Percentiles rank a stretch among this genome's conserved stretches.
These are phyloP conservation scores for Bertia moriformis DNA, from an alignment of 2,329 filamentous ascomycete genomes.

Conservation along the genomic window DNA sequence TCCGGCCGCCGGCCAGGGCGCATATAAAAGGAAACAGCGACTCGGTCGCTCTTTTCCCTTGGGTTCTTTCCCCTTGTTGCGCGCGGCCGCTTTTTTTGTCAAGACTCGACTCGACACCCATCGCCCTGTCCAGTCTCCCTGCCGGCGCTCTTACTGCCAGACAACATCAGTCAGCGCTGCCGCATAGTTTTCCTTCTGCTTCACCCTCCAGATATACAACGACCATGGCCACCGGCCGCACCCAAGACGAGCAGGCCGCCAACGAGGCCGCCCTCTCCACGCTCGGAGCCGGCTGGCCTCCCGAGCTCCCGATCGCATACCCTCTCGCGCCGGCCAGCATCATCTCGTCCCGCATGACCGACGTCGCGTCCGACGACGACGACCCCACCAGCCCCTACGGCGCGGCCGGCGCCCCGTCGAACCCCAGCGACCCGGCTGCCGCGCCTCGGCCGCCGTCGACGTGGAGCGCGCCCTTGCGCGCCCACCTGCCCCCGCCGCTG, in stretches of 20 bases:
- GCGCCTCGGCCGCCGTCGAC: constrained; percentile 36
- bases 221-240: neutral
- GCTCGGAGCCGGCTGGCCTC: constrained; percentile 12
- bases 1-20: no score
- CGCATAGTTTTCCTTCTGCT: no score
- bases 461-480: constrained; percentile 34
- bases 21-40: no score
- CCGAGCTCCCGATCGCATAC: constrained; percentile 23
- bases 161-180: no score
- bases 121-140: no score
- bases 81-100: no score
- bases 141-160: no score
- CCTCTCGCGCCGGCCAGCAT: constrained; percentile 42
- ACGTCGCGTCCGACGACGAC: constrained; percentile 43
- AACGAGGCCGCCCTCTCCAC: constrained; percentile 16
- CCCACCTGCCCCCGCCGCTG: constrained; percentile 28
- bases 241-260: constrained; percentile 10
- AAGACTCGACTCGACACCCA: no score
- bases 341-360: constrained; percentile 61
- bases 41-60: no score
- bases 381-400: constrained; percentile 21
- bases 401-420: constrained; percentile 12
- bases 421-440: constrained; percentile 28
- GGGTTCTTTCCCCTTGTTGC: no score
- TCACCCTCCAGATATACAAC: no score